phyloP scores from a whole-genome alignment of 1,139 yeast species.

The Blastobotrys raffinosifermentans region DNA sequence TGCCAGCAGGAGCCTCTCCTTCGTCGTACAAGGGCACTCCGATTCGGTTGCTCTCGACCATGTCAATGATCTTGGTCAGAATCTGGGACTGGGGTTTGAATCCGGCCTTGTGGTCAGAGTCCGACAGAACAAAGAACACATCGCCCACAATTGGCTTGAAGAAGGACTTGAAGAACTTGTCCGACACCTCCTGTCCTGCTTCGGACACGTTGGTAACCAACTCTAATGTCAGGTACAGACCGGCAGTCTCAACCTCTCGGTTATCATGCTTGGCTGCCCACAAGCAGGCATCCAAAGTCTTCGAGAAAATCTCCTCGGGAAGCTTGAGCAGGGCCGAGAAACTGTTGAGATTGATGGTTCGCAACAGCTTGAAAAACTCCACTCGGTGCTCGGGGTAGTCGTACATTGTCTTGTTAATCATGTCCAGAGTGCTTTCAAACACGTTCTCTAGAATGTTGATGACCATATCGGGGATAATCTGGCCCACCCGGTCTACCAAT shows the following conservation, averaged over 20 bases:
- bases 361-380: constrained; percentile 83
- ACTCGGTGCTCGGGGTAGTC: constrained; percentile 98
- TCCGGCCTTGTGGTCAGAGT: constrained; percentile 96
- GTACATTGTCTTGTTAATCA: constrained; percentile 92
- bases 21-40: constrained; percentile 68
- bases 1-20: constrained; percentile 68
- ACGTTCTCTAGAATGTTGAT: constrained; percentile 83
- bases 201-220: constrained; percentile 77
- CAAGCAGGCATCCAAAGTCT: constrained; percentile 85
- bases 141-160: constrained; percentile 88
- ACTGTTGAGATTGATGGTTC: constrained; percentile 78
- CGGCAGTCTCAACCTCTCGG: constrained; percentile 90
- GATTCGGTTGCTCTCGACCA: constrained; percentile 73
- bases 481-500: constrained; percentile 80
- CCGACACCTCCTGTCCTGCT: constrained; percentile 63
- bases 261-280: constrained; percentile 99
- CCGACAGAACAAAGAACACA: constrained; percentile 88
- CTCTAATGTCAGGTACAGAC: constrained; percentile 75
- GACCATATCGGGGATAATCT: constrained; percentile 83
- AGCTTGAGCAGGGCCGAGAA: constrained; percentile 82
- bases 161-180: constrained; percentile 82
- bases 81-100: constrained; percentile 83
- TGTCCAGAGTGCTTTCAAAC: constrained; percentile 87
- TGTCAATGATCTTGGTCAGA: constrained; percentile 73
- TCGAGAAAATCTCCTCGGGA: constrained; percentile 88